phyloP scores from a whole-genome alignment of 2,329 filamentous ascomycete genomes.

The Dryadomyces quercus-mongolicae region DNA sequence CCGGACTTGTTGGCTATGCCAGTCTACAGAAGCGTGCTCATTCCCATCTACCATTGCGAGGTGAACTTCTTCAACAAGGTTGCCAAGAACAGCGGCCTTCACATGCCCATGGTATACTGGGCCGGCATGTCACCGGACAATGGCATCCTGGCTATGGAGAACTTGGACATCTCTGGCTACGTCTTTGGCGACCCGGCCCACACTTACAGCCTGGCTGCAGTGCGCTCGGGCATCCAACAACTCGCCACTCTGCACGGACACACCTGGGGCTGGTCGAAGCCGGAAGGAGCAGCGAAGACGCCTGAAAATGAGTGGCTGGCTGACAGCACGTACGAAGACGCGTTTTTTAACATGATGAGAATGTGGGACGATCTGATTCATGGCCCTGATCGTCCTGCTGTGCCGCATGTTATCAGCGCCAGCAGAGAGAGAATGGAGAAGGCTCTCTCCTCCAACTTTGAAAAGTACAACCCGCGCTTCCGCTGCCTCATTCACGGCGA shows the following conservation, averaged over 20 bases:
- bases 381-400: slow-evolving; percentile 8
- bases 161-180: slow-evolving; percentile 42
- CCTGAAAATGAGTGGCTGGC: slow-evolving; percentile 16
- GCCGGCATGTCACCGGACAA: slow-evolving; percentile 17
- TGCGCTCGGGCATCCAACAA: slow-evolving; percentile 18
- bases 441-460: slow-evolving; percentile 19
- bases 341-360: neutral
- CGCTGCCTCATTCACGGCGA: slow-evolving; percentile 23
- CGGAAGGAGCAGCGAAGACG: slow-evolving; percentile 1
- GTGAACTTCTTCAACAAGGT: slow-evolving; percentile 14
- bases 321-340: slow-evolving; percentile 8
- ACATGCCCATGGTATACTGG: slow-evolving; percentile 9
- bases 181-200: slow-evolving; percentile 30
- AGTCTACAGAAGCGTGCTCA: slow-evolving; percentile 5
- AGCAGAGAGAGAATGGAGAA: slow-evolving; percentile 3
- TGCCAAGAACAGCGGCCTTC: slow-evolving; percentile 14
- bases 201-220: slow-evolving; percentile 12
- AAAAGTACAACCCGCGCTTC: slow-evolving; percentile 20
- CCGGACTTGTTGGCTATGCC: slow-evolving; percentile 26
- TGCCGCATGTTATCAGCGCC: slow-evolving; percentile 1
- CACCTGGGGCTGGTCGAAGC: slow-evolving; percentile 11
- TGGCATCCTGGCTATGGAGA: slow-evolving; percentile 56
- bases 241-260: slow-evolving; percentile 22
- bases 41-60: slow-evolving; percentile 16
- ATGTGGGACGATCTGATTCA: slow-evolving; percentile 14